Percentiles rank a stretch among this genome's conserved stretches.
Evolutionary conservation across 2,329 filamentous ascomycete species (phyloP).

Genomic region (Aureobasidium sp.): DNA sequence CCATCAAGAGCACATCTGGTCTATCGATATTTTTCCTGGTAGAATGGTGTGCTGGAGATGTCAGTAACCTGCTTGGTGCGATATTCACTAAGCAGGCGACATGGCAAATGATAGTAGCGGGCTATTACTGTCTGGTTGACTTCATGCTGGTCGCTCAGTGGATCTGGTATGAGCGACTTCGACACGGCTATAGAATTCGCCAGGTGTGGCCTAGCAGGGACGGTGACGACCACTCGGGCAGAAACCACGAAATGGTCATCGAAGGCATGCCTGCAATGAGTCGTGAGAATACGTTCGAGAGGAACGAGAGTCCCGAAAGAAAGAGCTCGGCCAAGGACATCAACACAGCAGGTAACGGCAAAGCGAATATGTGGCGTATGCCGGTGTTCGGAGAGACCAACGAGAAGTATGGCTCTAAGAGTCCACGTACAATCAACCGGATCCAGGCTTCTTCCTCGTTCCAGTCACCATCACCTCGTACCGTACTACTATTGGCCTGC

Average conservation of each 20-base stretch:
- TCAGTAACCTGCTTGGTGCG: slow-evolving; percentile 56
- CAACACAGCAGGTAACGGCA: slow-evolving; percentile 15
- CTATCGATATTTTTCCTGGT: slow-evolving; percentile 59
- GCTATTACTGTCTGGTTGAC: slow-evolving; percentile 62
- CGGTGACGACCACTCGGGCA: slow-evolving; percentile 18
- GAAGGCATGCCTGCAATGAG: slow-evolving; percentile 25
- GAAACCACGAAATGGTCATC: slow-evolving; percentile 24
- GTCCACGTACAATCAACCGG: slow-evolving; percentile 24
- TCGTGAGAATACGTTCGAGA: slow-evolving; percentile 14
- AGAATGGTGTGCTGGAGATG: slow-evolving; percentile 60
- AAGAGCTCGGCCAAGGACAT: slow-evolving; percentile 18
- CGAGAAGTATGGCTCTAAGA: slow-evolving; percentile 3
- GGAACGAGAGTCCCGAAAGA: background rate
- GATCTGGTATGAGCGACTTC: slow-evolving; percentile 57
- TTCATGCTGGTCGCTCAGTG: slow-evolving; percentile 56
- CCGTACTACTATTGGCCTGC: slow-evolving; percentile 41
- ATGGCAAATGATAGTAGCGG: slow-evolving; percentile 60
- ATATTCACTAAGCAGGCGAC: slow-evolving; percentile 57
- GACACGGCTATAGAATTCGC: slow-evolving; percentile 42
- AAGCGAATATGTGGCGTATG: slow-evolving; percentile 18
- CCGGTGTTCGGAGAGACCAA: slow-evolving; percentile 22
- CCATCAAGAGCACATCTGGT: slow-evolving; percentile 56
- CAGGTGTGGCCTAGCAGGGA: slow-evolving; percentile 26
- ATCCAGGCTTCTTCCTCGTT: slow-evolving; percentile 32
- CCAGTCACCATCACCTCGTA: slow-evolving; percentile 40